Conservation (phyloP, 805 yeast species). For the Phaffomyces antillensis region DNA sequence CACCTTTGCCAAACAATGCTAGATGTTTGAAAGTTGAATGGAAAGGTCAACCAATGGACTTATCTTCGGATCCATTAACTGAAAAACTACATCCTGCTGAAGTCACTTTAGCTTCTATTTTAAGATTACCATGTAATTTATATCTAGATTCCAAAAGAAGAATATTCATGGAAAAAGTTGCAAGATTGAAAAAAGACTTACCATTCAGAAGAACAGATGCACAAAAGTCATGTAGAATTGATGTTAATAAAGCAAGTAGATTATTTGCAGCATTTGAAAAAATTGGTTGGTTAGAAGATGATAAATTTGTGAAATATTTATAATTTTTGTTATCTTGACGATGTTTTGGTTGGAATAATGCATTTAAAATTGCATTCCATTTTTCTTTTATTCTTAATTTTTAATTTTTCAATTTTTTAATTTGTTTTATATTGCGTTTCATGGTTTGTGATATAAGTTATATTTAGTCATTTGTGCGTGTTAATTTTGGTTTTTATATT, state of each 20-base stretch:
- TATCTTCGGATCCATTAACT: slow-evolving; percentile 67
- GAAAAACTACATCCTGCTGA: slow-evolving; percentile 87
- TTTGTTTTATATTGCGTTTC: not conserved
- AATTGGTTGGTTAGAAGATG: slow-evolving; percentile 91
- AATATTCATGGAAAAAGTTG: slow-evolving; percentile 81
- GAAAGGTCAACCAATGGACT: slow-evolving; percentile 97
- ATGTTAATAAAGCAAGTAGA: slow-evolving; percentile 92
- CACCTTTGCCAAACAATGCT: slow-evolving; percentile 59
- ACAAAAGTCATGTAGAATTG: slow-evolving; percentile 95
- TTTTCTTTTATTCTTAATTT: not conserved
- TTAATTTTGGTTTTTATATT: not conserved
- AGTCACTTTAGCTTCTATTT: slow-evolving; percentile 73
- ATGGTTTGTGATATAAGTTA: too few relatives aligned
- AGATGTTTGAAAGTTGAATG: slow-evolving; percentile 85
- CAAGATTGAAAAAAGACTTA: slow-evolving; percentile 61
- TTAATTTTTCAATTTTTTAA: not conserved
- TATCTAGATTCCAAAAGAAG: slow-evolving; percentile 81
- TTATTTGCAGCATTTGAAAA: slow-evolving; percentile 89
- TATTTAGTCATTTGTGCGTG: too few relatives aligned
- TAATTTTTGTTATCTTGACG: slow-evolving; percentile 7
- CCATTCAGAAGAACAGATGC: slow-evolving; percentile 97
- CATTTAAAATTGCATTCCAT: not conserved
- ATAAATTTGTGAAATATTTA: slow-evolving; percentile 47
- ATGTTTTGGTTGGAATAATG: slow-evolving; percentile 16
- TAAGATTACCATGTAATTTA: slow-evolving; percentile 80